Conservation (phyloP, 108 stramenopile genomes). For the Fragilariopsis cylindrus region DNA sequence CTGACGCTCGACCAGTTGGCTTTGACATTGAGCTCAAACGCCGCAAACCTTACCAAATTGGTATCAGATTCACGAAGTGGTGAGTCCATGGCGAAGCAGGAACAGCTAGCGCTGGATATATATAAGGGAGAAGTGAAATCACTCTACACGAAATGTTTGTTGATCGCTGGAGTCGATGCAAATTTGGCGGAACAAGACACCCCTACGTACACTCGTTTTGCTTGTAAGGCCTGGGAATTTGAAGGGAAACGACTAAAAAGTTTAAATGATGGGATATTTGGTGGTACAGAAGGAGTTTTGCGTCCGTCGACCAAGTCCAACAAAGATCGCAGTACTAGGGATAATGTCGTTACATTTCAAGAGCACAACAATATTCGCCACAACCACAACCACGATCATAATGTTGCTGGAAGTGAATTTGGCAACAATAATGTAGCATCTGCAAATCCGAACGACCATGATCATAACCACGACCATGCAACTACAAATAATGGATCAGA, state of each 20-base stretch:
- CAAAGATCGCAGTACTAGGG: background rate
- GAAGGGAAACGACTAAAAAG: constrained; percentile 39
- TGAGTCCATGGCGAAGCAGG: constrained; percentile 14
- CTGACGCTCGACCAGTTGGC: constrained; percentile 56
- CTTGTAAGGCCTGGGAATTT: constrained; percentile 39
- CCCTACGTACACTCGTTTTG: constrained; percentile 41
- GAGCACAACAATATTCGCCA: background rate
- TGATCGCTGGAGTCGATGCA: constrained; percentile 44
- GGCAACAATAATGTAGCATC: background rate
- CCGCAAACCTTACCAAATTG: constrained; percentile 33
- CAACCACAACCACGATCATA: constrained; percentile 1
- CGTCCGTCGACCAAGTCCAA: background rate
- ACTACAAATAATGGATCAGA: background rate
- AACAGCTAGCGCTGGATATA: constrained; percentile 32
- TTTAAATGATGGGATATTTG: background rate
- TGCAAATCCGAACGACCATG: background rate
- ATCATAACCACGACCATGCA: constrained; percentile 23
- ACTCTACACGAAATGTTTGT: constrained; percentile 44
- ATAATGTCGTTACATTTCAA: background rate
- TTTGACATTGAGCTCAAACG: constrained; percentile 29
- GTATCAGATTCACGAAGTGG: constrained; percentile 18
- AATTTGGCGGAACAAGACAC: constrained; percentile 30
- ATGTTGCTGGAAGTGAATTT: background rate
- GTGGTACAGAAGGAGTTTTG: constrained; percentile 4
- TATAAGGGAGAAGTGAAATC: constrained; percentile 36